Base-by-base conservation (phyloP, 1,284 basidiomycete genomes). In the Marasmius sp. region DNA sequence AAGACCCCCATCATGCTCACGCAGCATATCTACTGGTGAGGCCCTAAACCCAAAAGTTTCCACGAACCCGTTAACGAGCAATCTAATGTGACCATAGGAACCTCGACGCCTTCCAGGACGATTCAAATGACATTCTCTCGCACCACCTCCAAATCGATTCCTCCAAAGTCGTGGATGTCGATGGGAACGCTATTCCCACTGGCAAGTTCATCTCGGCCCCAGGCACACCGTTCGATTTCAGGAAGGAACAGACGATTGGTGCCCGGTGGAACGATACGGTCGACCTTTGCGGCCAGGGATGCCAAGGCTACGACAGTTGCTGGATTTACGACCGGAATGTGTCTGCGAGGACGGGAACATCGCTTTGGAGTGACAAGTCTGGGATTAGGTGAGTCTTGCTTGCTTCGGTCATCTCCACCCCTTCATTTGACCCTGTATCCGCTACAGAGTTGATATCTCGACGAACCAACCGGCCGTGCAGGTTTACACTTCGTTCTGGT, bases 1-100 rank as follows among this genome's bases (percentile, higher is more conserved):
- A 72, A 80, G 75, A 87, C 85, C 1, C 85, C 85, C 0, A 83
- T 86, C 59, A 85, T 86, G 83, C 69, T 85, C 14, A 85, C 82
- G 1, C 82, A 81, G 67, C 84, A 82, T 70, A 77, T 79, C 53
- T 86, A 81, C 69, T 85, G 82, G 83, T 81, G 58, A 12, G 70
- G 43, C 12, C 22, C 6, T 9, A 11, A 36, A 54, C 38, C 14
- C 34, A 16, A 27, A 36, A 27, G 14, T 27, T 7, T 27, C 36
- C 1, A 27, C 7, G 27, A 27, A 20, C 7, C 27, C 18, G 5
- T 12, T 50, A 16, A 12, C 20, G 12, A 50, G 49, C 27, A 50
- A 33, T 27, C 50, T 34, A 22, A 22, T 22, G 45, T 12, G 27
- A 27, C 27, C 27, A 27, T 59, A 82, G 81, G 80, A 86, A 86